Evolutionary conservation across 495 filamentous ascomycete species (phyloP).

Genomic region (Aspergillus haitiensis): DNA sequence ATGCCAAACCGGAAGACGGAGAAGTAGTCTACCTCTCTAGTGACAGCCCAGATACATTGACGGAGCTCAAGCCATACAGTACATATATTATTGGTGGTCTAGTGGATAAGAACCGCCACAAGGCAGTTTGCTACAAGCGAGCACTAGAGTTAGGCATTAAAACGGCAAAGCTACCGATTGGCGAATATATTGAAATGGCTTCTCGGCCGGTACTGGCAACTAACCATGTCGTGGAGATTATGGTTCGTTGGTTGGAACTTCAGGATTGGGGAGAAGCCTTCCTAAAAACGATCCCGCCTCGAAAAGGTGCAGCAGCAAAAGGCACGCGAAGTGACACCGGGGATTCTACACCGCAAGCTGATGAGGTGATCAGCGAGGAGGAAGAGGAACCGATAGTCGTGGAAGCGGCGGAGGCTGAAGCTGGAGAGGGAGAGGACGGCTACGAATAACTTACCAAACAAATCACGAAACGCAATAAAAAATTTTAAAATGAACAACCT

Average conservation of each 20-base stretch:
- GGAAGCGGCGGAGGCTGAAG: no score
- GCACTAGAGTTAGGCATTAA: constrained; percentile 72
- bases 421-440: background rate
- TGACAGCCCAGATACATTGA: constrained; percentile 79
- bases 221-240: constrained; percentile 96
- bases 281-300: constrained; percentile 75
- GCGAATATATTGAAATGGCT: constrained; percentile 85
- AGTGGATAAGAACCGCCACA: constrained; percentile 93
- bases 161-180: constrained; percentile 89
- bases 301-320: constrained; percentile 71
- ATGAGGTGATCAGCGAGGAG: constrained; percentile 3
- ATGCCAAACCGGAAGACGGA: constrained; percentile 46
- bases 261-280: constrained; percentile 92
- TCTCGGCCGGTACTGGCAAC: constrained; percentile 81
- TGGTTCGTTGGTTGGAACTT: constrained; percentile 84
- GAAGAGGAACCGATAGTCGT: background rate
- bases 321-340: constrained; percentile 10
- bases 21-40: constrained; percentile 84
- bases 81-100: constrained; percentile 93
- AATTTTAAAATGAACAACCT: background rate
- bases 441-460: background rate
- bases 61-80: constrained; percentile 75
- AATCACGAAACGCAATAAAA: background rate
- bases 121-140: constrained; percentile 85
- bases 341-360: constrained; percentile 17